These are phyloP conservation scores for Candida oleophila DNA, from an alignment of 805 yeast genomes.

Conservation along the genomic window DNA sequence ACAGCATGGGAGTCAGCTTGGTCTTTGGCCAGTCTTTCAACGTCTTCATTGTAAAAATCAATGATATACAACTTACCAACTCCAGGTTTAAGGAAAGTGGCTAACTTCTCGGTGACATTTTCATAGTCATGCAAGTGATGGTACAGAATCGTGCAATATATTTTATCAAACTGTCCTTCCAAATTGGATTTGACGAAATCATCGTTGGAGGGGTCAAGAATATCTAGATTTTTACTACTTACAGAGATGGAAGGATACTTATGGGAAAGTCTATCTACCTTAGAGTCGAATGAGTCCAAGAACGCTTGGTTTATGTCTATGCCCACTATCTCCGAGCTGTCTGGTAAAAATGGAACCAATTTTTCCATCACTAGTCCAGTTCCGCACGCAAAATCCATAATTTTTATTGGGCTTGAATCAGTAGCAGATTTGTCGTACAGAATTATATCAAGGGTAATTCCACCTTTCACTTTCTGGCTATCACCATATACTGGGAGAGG, in stretches of 20 bases:
- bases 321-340: constrained; percentile 26
- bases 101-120: constrained; percentile 27
- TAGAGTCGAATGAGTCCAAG: constrained; percentile 10
- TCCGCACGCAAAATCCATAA: constrained; percentile 46
- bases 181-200: constrained; percentile 14
- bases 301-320: constrained; percentile 34
- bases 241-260: constrained; percentile 2
- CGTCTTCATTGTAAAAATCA: constrained; percentile 40
- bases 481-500: constrained; percentile 13
- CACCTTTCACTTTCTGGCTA: constrained; percentile 10
- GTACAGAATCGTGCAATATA: constrained; percentile 35
- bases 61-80: constrained; percentile 32
- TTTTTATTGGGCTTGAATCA: no score
- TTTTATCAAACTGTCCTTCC: constrained; percentile 27
- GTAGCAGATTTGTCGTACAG: constrained; percentile 6
- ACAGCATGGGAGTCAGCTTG: constrained; percentile 14
- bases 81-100: constrained; percentile 28
- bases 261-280: background rate
- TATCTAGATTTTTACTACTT: constrained; percentile 20
- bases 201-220: constrained; percentile 17
- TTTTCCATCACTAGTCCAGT: constrained; percentile 35
- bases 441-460: constrained; percentile 6
- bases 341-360: constrained; percentile 26
- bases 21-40: constrained; percentile 13
- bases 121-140: constrained; percentile 38